Base-by-base conservation (phyloP, 768 basidiomycete species). In the Tulasnella sp. region DNA sequence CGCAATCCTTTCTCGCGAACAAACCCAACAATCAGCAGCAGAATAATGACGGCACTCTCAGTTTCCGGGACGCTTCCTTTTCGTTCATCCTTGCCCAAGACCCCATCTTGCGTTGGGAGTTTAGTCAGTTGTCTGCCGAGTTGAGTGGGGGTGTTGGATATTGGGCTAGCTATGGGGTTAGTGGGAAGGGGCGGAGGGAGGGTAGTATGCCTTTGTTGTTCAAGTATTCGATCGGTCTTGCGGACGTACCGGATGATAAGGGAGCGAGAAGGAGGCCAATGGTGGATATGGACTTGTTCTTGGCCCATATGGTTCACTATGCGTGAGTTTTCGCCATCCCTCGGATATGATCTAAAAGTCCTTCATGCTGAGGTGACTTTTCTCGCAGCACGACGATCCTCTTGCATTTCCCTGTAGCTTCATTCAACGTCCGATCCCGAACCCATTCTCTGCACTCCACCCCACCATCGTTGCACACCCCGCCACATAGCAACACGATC, bases 291-390 rank as follows among this genome's bases (percentile, higher is more conserved):
- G 74, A 75, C 42, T 34, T 75, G 19, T 75, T 67, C 39, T 52
- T 75, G 34, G 67, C 74, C 25, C 74, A 75, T 75, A 69, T 75
- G 58, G 45, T 75, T 67, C 74, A 67, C 25, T 58, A 75, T 37
- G 64, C 74, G 74, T 75, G 31, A 67, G 74, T 74, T n/a, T n/a
- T n/a, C n/a, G 11, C 14, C 72, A 17, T 52, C 71, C 25, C 25
- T 12, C 12, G n/a, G 22, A 29, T 9, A 9, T 40, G 36, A 37
- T 4, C 22, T 25, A 2, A 8, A 11, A 40, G 37, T 25, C 40
- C 25, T 37, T 36, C 17, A 58, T 37, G 15, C 9, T 45, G 39
- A n/a, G 22, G 52, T 31, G 25, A 74, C 40, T 4, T 67, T 54
- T 54, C n/a, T 17, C 36, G 2, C 45, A 75, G 74, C 31, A 36